Base-by-base conservation (phyloP, 768 basidiomycete genomes). In the Suillus discolor region DNA sequence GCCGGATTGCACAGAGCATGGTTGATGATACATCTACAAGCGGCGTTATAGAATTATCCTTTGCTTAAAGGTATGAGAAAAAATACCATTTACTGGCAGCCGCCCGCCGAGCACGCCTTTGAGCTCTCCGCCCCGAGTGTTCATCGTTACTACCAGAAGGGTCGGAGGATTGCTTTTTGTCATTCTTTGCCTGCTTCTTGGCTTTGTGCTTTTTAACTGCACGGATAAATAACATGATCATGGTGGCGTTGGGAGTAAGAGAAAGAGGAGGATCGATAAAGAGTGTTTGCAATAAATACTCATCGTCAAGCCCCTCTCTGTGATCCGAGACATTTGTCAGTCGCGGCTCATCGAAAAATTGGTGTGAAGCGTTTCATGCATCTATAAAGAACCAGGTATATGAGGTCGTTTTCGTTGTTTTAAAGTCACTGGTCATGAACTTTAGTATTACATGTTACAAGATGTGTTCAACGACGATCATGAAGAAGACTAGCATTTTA, bases 121-220 rank as follows among this genome's bases (percentile, higher is more conserved):
- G 31, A 55, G 54, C 54, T 34, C 54, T 20, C 20, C 34, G 20
- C 54, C 12, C 34, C 54, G 20, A n/a, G 15, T 34, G 53, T n/a
- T 36, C 54, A n/a, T 55, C 54, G 12, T n/a, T 55, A 6, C 54
- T 34, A 11, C 34, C 57, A 9, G 64, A 65, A 51, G 66, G 42
- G 1, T 65, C 65, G 3, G 57, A 61, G 12, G 36, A 38, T 11
- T 20, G 62, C 59, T 67, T 67, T 61, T 68, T 42, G 53, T 68
- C 67, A 54, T 69, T 67, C 63, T 68, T 70, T 57, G 65, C 68
- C 31, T 63, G 62, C 57, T 68, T 73, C 51, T 67, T 74, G 20
- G 63, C 66, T 61, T 72, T 72, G 71, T 76, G 74, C 67, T 73
- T 74, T 36, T 74, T 68, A 61, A 68, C 74, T 34, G 45, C 67